phyloP scores from a whole-genome alignment of 2,329 filamentous ascomycete species.

The Lasiodiplodia sp. region DNA sequence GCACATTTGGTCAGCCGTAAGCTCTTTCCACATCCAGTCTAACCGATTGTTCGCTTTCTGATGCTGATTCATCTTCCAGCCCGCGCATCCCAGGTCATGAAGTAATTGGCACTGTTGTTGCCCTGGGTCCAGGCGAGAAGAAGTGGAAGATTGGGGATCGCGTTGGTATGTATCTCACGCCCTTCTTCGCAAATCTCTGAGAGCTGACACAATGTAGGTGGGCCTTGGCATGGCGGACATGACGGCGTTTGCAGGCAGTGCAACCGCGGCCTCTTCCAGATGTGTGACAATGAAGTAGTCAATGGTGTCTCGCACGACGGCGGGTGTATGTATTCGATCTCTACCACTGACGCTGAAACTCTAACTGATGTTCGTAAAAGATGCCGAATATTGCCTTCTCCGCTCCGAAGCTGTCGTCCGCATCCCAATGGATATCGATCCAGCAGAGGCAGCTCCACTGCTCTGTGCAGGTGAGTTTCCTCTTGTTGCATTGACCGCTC shows the following conservation, averaged over 20 bases:
- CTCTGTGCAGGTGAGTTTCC: constrained; percentile 49
- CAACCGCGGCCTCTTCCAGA: constrained; percentile 69
- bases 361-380: constrained; percentile 33
- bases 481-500: no score
- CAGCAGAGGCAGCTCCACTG: constrained; percentile 56
- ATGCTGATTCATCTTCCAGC: constrained; percentile 9
- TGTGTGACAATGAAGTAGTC: constrained; percentile 67
- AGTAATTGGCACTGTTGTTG: constrained; percentile 71
- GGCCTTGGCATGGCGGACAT: constrained; percentile 71
- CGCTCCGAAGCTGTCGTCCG: constrained; percentile 66
- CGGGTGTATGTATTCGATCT: constrained; percentile 60
- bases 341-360: no score
- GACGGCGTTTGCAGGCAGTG: constrained; percentile 69
- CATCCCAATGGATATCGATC: constrained; percentile 56
- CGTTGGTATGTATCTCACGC: constrained; percentile 56
- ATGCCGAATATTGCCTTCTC: constrained; percentile 68
- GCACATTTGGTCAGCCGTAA: constrained; percentile 58
- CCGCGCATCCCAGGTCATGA: constrained; percentile 76
- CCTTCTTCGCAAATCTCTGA: constrained; percentile 45
- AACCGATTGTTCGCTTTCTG: background rate
- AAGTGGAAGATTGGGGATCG: constrained; percentile 69
- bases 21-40: background rate
- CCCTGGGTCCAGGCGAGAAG: constrained; percentile 64
- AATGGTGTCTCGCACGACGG: constrained; percentile 73
- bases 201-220: background rate